Evolutionary conservation across 2,329 filamentous ascomycete species (phyloP), one percentile per base, ranked within the genome.

Genomic region (Fusarium sp.): DNA sequence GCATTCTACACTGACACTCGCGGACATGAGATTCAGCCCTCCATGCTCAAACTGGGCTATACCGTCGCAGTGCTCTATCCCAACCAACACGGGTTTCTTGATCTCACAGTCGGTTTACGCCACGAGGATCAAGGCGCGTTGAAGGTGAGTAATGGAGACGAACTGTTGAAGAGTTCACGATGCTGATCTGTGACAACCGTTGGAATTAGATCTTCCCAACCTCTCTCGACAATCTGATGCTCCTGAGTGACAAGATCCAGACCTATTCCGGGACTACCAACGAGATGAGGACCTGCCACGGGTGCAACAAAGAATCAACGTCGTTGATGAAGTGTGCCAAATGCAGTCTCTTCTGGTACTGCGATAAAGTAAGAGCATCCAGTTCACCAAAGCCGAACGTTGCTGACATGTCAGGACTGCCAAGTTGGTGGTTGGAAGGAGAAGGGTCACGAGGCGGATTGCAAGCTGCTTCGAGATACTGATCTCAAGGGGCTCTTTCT

Each of bases 261-360:
- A 2, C 5, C 19, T 51, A 57, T 6, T 42, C 54, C 3, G 32
- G 29, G 4, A 8, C 42, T 7, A 19, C 9, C 4, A 4, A 55
- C 7, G 42, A 36, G 5, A 51, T 15, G 32, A 54, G 45, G 29
- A 42, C 31, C 15, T 68, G 65, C 11, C 59, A 66, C 4, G 62
- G 59, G 7, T 68, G 65, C 36, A 32, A 49, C 7, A 49, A 52
- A 19, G 33, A 44, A 8, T 31, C 48, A 0, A 13, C 11, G 0
- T 43, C 27, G 3, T 2, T 61, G 23, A 44, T 36, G 42, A 44
- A 45, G 23, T 68, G 59, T 17, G 35, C 38, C 13, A 49, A 39
- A 31, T 68, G 65, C 2, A 21, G 5, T 0, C n/a, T 59, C 23
- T 61, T 67, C 17, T 57, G 56, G 53, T 68, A 68, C 29, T 68